Evolutionary conservation across 139 green algal species (phyloP), one percentile per base, ranked within the genome.

Genomic region (Diplosphaera chodatii): DNA sequence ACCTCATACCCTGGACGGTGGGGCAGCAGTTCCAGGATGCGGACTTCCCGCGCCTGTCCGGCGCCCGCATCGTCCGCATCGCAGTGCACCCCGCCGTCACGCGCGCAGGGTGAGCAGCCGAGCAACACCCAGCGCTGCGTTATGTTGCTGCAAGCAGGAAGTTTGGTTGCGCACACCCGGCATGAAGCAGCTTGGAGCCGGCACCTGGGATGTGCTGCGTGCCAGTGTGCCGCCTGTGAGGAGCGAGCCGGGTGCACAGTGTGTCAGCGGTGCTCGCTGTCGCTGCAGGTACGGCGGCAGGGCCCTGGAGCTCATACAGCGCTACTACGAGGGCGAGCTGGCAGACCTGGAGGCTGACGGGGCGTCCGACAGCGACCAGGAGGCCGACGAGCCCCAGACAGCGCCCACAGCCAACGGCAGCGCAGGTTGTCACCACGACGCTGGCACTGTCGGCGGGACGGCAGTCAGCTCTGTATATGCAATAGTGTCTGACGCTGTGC

Each of bases 1-100:
- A 99, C 82, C 82, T 99, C 18, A 94, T 99, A 55, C 95, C 95
- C n/a, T 99, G 94, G 94, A 98, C 92, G 20, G 75, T 99, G 28
- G 85, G 85, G 13, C 89, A 97, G 89, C 94, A 99, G 83, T 98
- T 91, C 81, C 89, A 96, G 85, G 95, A 99, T 80, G 55, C 82
- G 2, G 91, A 96, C 56, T 98, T 99, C 79, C 91, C 95, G 0
- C 64, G 62, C 1, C 89, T 99, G 31, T 93, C 81, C 3, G 95
- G 94, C 29, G 95, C 91, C 6, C 83, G 95, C 32, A 87, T 99
- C 20, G 94, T 99, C 64, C 89, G 95, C 69, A 94, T 99, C 37
- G 95, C 95, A 2, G 82, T 87, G n/a, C 95, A 99, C 79, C 94
- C 95, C 3, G 91, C 96, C 63, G 78, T 99, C 37, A 74, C 66